Base-by-base conservation (phyloP, 148 eudicot genomes). In the Spergularia bocconei region DNA sequence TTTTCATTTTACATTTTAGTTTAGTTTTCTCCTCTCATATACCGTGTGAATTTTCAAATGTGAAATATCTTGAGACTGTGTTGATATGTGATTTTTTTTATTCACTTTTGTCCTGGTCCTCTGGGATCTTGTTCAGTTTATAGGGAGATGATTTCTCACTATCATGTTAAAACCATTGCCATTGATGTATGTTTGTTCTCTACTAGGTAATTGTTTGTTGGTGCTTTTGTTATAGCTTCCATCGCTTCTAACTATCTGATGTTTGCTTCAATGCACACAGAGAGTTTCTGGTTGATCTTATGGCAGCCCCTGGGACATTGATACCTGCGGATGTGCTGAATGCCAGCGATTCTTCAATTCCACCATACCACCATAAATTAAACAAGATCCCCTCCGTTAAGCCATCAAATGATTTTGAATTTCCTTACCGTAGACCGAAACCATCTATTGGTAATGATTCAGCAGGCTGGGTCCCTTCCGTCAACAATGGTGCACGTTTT, bases 291-390 rank as follows among this genome's bases (percentile, higher is more conserved):
- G 99, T 95, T 83, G 99, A 95, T 85, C 96, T 95, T 82, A 95
- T 95, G 99, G 97, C 96, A 76, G 99, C 89, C 71, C 99, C 99
- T 11, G 99, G 99, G 75, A 88, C 97, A 59, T 86, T 90, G 53
- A 88, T 95, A 84, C 97, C 99, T 23, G 89, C 90, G 17, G 97
- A 95, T 81, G 81, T 81, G 61, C 83, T 85, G 57, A 90, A 86
- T 77, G 77, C 77, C 15, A 86, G 81, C 74, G 89, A 89, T 82
- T 68, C 87, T 70, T 80, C 92, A 67, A 76, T 81, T 69, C 81
- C 82, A 65, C 69, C 89, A 10, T 84, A 70, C 64, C 82, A 77
- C 67, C 88, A 88, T 36, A 82, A 82, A 67, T 64, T 83, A 70
- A 85, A 77, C 76, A 88, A 73, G 72, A 64, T 85, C 58, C 88